Evolutionary conservation across 2,329 filamentous ascomycete species (phyloP), one percentile per base, ranked within the genome.

Genomic region (Trichophyton simii): DNA sequence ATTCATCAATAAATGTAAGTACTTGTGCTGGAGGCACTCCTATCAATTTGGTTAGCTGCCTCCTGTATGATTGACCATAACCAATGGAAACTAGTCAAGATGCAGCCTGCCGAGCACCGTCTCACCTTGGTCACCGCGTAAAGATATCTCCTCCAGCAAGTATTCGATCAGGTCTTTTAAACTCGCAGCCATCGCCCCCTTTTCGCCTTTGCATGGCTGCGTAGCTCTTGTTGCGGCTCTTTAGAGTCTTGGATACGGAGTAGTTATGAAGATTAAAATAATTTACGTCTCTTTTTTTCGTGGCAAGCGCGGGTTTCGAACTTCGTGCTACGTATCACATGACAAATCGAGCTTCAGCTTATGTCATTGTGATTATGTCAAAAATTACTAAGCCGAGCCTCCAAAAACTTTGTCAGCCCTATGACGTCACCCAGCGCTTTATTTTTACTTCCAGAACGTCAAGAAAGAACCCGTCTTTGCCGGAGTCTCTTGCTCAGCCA

Each of bases 71-170:
- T 38, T 38, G 9, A 38, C 13, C 9, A 15, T 31, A 41, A 64
- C 36, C 28, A 28, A 7, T 9, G 6, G 18, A 36, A 18, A 55
- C 31, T 36, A 34, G 18, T 36, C 18, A 55, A 18, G 18, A 34
- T 41, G 18, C 59, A 55, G 60, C 64, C 4, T 41, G n/a, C 9
- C 46, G 31, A 25, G 65, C 63, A 76, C 20, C n/a, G 25, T 22
- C 80, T 67, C 75, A 84, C 83, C 83, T 77, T 79, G 75, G 59
- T 77, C 76, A 65, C 83, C 82, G 65, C 78, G 78, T 55, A 85
- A 76, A 25, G 83, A 83, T 69, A 86, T 79, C 71, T 83, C 80
- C 63, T 79, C 78, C 57, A 85, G 73, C 61, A 86, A 68, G 71
- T 78, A 81, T 68, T 84, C 78, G 64, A 85, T 76, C 65, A 86